phyloP scores from a whole-genome alignment of 176 grass and related monocot genomes.

The sorghum (Sorghum bicolor) region Sorghum_bicolor_NCBIv3 NC_012874.2:393001-393500 shows the following conservation, averaged over 20 bases:
- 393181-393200: background rate
- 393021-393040: constrained; percentile 71
- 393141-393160: constrained; percentile 53
- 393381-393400: too few species aligned
- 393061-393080: constrained; percentile 58
- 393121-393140: constrained; percentile 61
- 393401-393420: background rate
- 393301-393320: too few species aligned
- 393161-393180: background rate
- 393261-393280: too few species aligned
- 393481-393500: constrained; percentile 68
- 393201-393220: background rate
- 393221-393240: background rate
- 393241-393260: background rate
- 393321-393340: too few species aligned
- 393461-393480: constrained; percentile 70
- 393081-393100: constrained; percentile 84
- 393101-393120: constrained; percentile 98
- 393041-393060: constrained; percentile 65
- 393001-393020: constrained; percentile 68
- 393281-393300: too few species aligned
- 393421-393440: constrained; percentile 55
- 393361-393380: too few species aligned
- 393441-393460: constrained; percentile 66
- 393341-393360: too few species aligned